A percentile compares a stretch with the other conserved stretches of the same genome.
Evolutionary conservation across 2,329 filamentous ascomycete species (phyloP).

Genomic region (Aureobasidium subglaciale): DNA sequence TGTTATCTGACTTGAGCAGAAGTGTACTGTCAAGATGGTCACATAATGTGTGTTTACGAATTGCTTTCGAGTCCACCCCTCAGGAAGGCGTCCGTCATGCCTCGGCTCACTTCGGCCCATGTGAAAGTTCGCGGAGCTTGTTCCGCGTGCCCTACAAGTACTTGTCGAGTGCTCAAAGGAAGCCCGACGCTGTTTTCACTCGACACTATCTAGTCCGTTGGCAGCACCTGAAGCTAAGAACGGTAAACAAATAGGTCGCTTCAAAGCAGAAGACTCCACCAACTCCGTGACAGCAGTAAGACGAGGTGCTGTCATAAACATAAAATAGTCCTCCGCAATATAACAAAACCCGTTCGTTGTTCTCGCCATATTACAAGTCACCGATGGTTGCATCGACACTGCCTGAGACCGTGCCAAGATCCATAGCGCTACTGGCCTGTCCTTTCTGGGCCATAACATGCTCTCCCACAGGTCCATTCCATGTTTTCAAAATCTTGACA

Average conservation of each 20-base stretch:
- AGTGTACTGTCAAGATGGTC: not conserved
- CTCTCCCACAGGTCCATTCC: slow-evolving; percentile 23
- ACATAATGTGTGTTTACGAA: not conserved
- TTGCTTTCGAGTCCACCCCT: not conserved
- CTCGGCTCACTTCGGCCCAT: slow-evolving; percentile 6
- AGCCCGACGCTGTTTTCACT: too few species aligned
- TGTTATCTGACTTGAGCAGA: not conserved
- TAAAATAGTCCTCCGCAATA: not conserved
- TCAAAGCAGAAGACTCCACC: not conserved
- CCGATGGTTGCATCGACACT: slow-evolving; percentile 23
- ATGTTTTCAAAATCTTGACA: slow-evolving; percentile 28
- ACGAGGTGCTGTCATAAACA: too few species aligned
- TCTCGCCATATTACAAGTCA: slow-evolving; percentile 12
- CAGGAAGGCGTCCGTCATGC: not conserved
- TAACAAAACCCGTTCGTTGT: not conserved
- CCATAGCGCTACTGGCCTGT: slow-evolving; percentile 27
- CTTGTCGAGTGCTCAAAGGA: too few species aligned
- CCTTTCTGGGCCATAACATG: slow-evolving; percentile 36
- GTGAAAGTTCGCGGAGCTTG: not conserved
- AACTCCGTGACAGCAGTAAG: not conserved
- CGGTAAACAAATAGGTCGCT: not conserved
- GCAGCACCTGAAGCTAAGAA: too few species aligned
- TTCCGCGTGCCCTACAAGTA: not conserved
- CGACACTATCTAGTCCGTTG: too few species aligned
- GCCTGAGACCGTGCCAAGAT: slow-evolving; percentile 26